Conservation (phyloP, 768 basidiomycete species). For the Pleurotus platypus region DNA sequence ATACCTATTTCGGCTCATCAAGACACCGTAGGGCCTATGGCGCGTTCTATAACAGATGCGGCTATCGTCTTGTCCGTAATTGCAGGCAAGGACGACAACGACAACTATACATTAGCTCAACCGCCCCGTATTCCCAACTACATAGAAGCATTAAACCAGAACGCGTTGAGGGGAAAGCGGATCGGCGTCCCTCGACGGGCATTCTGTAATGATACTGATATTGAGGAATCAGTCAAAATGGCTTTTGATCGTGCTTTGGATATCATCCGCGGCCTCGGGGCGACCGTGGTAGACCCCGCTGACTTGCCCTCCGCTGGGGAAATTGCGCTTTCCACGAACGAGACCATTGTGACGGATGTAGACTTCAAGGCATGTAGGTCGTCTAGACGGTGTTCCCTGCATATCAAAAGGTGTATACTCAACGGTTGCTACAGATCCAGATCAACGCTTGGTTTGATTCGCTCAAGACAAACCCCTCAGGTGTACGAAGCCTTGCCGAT, state of each 20-base stretch:
- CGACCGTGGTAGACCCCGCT: slow-evolving; percentile 58
- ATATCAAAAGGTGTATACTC: background rate
- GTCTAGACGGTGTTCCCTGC: background rate
- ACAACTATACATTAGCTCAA: slow-evolving; percentile 51
- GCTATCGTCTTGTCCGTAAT: slow-evolving; percentile 55
- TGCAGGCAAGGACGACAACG: slow-evolving; percentile 51
- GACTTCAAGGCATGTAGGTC: slow-evolving; percentile 52
- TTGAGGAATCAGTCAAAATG: slow-evolving; percentile 29
- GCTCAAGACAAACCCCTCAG: slow-evolving; percentile 50
- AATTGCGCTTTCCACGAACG: slow-evolving; percentile 62
- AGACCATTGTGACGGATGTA: slow-evolving; percentile 86
- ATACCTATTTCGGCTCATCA: slow-evolving; percentile 55
- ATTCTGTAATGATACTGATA: slow-evolving; percentile 29
- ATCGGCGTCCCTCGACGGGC: slow-evolving; percentile 49
- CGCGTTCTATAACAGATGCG: slow-evolving; percentile 49
- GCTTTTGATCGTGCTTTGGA: slow-evolving; percentile 37
- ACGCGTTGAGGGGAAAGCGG: slow-evolving; percentile 46
- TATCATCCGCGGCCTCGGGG: slow-evolving; percentile 36
- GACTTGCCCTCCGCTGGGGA: slow-evolving; percentile 56
- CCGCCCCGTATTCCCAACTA: slow-evolving; percentile 53
- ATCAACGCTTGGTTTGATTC: background rate
- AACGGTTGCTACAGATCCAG: background rate
- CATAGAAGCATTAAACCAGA: slow-evolving; percentile 43
- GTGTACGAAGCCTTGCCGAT: slow-evolving; percentile 51
- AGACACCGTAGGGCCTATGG: slow-evolving; percentile 58